Conservation (phyloP, 164 flowering plant genomes). For the Magnolia kwangsiensis region DNA sequence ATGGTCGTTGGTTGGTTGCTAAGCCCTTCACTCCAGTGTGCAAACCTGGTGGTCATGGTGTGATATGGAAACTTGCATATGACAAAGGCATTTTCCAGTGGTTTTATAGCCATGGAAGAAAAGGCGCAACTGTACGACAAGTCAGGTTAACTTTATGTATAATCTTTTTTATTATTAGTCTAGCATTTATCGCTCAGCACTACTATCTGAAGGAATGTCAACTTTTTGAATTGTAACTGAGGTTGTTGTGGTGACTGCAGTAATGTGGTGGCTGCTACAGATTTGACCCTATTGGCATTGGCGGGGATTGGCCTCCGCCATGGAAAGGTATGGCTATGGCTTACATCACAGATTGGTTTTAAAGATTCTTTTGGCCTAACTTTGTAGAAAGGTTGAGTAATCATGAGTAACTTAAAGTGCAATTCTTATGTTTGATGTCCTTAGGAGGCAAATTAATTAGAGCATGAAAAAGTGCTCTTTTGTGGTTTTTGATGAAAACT, state of each 20-base stretch:
- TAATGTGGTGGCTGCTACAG: constrained; percentile 97
- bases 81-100: constrained; percentile 83
- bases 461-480: too few species aligned
- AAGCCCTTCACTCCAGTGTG: constrained; percentile 69
- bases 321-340: constrained; percentile 49
- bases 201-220: neutral
- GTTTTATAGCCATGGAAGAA: constrained; percentile 77
- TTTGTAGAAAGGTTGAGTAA: neutral
- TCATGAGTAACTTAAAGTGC: too few species aligned
- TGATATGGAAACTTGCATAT: constrained; percentile 93
- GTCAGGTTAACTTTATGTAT: constrained; percentile 55
- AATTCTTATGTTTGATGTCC: too few species aligned
- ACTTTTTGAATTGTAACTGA: constrained; percentile 1
- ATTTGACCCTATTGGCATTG: constrained; percentile 82
- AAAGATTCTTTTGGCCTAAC: neutral
- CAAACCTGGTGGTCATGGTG: constrained; percentile 99
- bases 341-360: neutral
- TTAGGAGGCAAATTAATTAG: too few species aligned
- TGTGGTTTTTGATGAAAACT: too few species aligned
- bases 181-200: neutral
- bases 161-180: neutral
- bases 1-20: constrained; percentile 75
- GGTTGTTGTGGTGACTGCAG: constrained; percentile 45
- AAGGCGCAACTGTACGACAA: constrained; percentile 91
- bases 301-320: constrained; percentile 87